phyloP scores from a whole-genome alignment of 306 rosid genomes.

The Prosopis cineraria region DNA sequence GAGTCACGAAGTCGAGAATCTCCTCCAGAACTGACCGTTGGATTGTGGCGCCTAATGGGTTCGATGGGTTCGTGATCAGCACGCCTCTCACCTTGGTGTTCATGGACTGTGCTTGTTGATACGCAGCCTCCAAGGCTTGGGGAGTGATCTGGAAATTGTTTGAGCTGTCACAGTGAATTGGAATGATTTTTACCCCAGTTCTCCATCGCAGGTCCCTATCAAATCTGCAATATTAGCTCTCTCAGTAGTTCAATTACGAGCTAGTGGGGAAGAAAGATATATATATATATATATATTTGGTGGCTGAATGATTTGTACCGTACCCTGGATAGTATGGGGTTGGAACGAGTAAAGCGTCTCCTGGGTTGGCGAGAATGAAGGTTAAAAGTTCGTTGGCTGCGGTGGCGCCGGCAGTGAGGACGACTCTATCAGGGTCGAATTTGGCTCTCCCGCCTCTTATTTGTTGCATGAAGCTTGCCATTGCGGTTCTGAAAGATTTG shows the following conservation, averaged over 20 bases:
- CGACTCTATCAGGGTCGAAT: constrained; percentile 72
- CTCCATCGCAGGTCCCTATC: constrained; percentile 96
- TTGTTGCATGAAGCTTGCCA: constrained; percentile 88
- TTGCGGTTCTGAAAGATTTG: constrained; percentile 69
- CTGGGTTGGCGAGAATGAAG: constrained; percentile 83
- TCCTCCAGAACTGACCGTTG: constrained; percentile 55
- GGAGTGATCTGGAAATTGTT: constrained; percentile 75
- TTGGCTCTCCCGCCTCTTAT: constrained; percentile 73
- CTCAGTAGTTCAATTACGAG: not conserved
- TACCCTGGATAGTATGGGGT: constrained; percentile 98
- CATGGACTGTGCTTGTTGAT: constrained; percentile 52
- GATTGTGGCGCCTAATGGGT: constrained; percentile 78
- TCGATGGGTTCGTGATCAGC: constrained; percentile 86
- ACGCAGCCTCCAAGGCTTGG: constrained; percentile 69
- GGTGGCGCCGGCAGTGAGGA: constrained; percentile 94
- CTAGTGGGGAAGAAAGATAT: too few relatives aligned
- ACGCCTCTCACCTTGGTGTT: constrained; percentile 64
- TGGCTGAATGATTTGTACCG: not conserved
- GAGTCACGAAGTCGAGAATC: constrained; percentile 61
- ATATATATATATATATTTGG: not conserved
- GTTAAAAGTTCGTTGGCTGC: constrained; percentile 93
- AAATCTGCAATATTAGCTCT: constrained; percentile 50
- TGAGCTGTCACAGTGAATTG: constrained; percentile 79
- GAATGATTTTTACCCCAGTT: constrained; percentile 78
- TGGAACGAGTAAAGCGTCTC: constrained; percentile 88